Conservation (phyloP, 441 rosid genomes). For the Sinapis alba region DNA sequence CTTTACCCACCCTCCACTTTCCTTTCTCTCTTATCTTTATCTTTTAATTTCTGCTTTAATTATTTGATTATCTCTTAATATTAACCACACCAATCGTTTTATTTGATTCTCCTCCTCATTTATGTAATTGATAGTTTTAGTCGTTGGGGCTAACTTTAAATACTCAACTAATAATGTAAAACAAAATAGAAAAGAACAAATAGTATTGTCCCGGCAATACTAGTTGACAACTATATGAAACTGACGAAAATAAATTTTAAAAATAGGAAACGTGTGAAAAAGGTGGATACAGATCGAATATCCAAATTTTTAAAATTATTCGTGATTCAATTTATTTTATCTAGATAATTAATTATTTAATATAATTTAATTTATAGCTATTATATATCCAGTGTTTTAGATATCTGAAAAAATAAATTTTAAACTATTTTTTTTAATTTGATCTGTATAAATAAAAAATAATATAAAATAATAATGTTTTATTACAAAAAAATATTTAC, state of each 20-base stretch:
- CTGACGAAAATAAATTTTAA: not conserved
- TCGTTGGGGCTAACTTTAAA: not conserved
- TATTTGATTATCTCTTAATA: conserved; percentile 11
- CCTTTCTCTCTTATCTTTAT: conserved; percentile 39
- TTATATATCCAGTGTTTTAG: too few species aligned
- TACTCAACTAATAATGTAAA: not conserved
- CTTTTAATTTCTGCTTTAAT: conserved; percentile 24
- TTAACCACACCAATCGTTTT: conserved; percentile 31
- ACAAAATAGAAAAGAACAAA: conserved; percentile 18
- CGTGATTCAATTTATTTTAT: too few species aligned
- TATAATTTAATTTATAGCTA: too few species aligned
- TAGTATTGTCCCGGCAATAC: not conserved
- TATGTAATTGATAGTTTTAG: conserved; percentile 10
- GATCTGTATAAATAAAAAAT: too few species aligned
- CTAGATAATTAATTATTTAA: too few species aligned
- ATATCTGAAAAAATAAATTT: too few species aligned
- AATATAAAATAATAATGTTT: too few species aligned
- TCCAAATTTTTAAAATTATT: too few species aligned
- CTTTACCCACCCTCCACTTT: conserved; percentile 36
- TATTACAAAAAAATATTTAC: too few species aligned
- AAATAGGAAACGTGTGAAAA: conserved; percentile 21
- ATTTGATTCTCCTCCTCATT: conserved; percentile 27
- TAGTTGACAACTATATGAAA: conserved; percentile 15
- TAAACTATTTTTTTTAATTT: too few species aligned
- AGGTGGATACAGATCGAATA: too few species aligned